Percentiles rank a stretch among this genome's conserved stretches.
phyloP scores from a whole-genome alignment of 75 land plant species.

The Sequoiadendron giganteum region DNA sequence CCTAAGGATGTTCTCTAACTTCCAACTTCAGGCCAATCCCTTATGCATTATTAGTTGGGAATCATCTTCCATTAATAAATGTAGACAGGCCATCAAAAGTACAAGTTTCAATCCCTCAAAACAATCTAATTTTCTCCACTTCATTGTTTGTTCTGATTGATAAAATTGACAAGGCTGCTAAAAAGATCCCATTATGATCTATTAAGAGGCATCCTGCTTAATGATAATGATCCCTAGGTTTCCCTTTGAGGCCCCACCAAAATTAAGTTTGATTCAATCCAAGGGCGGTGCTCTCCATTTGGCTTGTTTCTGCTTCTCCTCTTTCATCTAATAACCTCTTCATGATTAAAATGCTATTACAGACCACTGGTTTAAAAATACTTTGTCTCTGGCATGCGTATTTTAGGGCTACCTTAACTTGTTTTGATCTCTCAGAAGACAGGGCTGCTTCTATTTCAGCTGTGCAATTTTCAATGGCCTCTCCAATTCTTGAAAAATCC shows the following conservation, averaged over 20 bases:
- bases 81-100: too few species aligned
- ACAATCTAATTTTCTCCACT: neutral
- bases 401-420: neutral
- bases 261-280: neutral
- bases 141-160: neutral
- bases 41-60: neutral
- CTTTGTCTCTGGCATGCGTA: neutral
- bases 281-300: neutral
- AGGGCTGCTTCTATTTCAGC: neutral
- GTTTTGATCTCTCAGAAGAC: neutral
- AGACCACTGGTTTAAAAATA: neutral
- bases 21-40: neutral
- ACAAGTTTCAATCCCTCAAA: neutral
- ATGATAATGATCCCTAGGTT: neutral
- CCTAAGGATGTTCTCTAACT: neutral
- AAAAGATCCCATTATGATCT: neutral
- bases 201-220: neutral
- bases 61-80: neutral
- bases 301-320: neutral
- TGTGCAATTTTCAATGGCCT: neutral
- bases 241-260: neutral
- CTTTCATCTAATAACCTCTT: neutral
- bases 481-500: neutral
- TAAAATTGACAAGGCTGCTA: neutral
- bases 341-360: neutral